These are phyloP conservation scores for Dendrocalamus sinicus DNA, from an alignment of 176 grass and related monocot genomes.

Conservation along the genomic window DNA sequence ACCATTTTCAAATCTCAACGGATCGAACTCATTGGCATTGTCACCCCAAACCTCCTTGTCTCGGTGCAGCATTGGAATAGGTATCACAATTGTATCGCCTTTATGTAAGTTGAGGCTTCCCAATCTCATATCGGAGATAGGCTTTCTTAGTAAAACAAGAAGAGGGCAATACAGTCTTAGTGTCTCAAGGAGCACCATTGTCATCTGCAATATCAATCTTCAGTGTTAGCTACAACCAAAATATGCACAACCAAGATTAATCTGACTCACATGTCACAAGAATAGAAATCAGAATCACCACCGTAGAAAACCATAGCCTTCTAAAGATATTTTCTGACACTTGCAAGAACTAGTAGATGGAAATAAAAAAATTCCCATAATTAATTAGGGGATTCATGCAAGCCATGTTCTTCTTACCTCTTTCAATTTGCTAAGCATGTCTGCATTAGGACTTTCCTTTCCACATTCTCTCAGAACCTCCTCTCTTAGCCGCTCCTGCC, in stretches of 20 bases:
- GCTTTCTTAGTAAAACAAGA: conserved; percentile 30
- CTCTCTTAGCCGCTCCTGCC: conserved; percentile 56
- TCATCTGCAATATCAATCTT: conserved; percentile 15
- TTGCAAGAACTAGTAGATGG: too few species aligned
- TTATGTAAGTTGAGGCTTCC: conserved; percentile 23
- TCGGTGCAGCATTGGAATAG: conserved; percentile 21
- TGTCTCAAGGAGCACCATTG: conserved; percentile 40
- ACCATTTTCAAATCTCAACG: conserved; percentile 28
- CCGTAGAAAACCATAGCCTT: too few species aligned
- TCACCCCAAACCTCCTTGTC: conserved; percentile 42
- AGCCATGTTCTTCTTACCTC: too few species aligned
- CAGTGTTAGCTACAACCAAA: too few species aligned
- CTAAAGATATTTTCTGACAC: too few species aligned
- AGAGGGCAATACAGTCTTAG: conserved; percentile 37
- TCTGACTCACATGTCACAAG: background rate
- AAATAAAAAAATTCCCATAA: too few species aligned
- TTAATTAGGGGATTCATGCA: too few species aligned
- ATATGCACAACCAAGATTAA: too few species aligned
- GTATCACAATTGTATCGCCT: background rate
- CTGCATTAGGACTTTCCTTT: background rate
- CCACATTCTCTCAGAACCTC: conserved; percentile 51
- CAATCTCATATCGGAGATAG: background rate
- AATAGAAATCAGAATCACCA: too few species aligned
- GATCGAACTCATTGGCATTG: background rate
- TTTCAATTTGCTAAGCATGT: conserved; percentile 46